These are phyloP conservation scores for Chrysochromulina parva DNA, from an alignment of 78 protist species.

Conservation along the genomic window DNA sequence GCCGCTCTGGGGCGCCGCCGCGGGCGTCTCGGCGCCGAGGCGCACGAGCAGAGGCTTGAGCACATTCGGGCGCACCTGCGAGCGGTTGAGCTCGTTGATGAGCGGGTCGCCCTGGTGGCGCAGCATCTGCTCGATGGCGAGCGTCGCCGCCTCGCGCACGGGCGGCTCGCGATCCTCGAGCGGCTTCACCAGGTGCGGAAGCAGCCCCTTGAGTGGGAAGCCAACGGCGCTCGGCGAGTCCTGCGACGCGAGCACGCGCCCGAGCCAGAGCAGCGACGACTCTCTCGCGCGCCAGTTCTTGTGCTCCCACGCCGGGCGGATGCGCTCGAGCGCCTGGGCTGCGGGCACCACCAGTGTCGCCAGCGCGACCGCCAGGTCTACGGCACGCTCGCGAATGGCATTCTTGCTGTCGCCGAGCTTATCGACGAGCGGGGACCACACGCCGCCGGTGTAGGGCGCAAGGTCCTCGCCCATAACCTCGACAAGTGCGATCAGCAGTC, in stretches of 20 bases:
- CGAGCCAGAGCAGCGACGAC: neutral
- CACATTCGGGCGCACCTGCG: neutral
- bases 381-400: neutral
- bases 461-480: neutral
- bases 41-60: neutral
- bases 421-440: neutral
- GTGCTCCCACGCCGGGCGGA: neutral
- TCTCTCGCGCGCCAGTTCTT: neutral
- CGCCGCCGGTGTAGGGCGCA: neutral
- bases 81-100: neutral
- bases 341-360: neutral
- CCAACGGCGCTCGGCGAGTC: neutral
- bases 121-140: neutral
- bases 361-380: neutral
- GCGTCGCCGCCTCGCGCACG: slow-evolving; percentile 3
- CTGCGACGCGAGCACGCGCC: neutral
- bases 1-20: neutral
- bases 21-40: neutral
- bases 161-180: neutral
- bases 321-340: neutral
- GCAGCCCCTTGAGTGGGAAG: neutral
- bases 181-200: neutral
- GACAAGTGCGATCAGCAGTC: neutral
- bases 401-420: neutral
- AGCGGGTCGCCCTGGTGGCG: neutral